Percentiles rank a stretch among this genome's conserved stretches.
phyloP scores from a whole-genome alignment of 768 basidiomycete genomes.

The Hortiboletus campestris region DNA sequence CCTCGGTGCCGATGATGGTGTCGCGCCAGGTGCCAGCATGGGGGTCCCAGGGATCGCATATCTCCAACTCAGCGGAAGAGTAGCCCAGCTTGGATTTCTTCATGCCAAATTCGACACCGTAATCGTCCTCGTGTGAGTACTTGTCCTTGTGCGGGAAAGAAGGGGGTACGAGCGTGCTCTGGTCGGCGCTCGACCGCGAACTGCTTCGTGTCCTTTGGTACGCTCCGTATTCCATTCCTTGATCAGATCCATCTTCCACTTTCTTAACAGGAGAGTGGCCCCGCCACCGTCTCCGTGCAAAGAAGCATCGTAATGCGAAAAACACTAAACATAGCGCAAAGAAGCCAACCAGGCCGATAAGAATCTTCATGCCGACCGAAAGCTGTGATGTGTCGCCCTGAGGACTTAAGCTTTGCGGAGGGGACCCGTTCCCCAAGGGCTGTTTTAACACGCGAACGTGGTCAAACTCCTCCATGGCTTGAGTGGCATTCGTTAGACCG shows the following conservation, averaged over 20 bases:
- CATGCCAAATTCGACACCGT: conserved; percentile 10
- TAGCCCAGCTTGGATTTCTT: conserved; percentile 3
- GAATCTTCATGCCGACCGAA: conserved; percentile 60
- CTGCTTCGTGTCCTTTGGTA: conserved; percentile 38
- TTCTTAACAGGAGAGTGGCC: conserved; percentile 11
- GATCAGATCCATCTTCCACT: conserved; percentile 13
- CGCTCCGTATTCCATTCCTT: conserved; percentile 14
- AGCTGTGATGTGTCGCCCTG: conserved; percentile 37
- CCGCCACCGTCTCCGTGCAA: conserved; percentile 40
- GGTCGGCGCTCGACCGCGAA: conserved; percentile 18
- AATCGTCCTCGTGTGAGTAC: conserved; percentile 9
- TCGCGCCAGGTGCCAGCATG: conserved; percentile 26
- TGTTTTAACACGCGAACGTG: conserved; percentile 65
- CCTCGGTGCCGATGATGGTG: conserved; percentile 30
- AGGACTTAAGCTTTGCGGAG: conserved; percentile 5
- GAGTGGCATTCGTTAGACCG: conserved; percentile 57
- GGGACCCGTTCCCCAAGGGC: conserved; percentile 40
- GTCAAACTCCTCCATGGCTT: conserved; percentile 66
- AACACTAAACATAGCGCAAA: conserved; percentile 52
- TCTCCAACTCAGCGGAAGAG: conserved; percentile 1
- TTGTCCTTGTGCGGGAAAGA: conserved; percentile 35
- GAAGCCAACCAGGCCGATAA: conserved; percentile 59
- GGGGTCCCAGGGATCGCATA: conserved; percentile 25
- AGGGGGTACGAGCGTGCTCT: conserved; percentile 38
- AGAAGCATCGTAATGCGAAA: conserved; percentile 54